phyloP scores from a whole-genome alignment of 2,329 filamentous ascomycete genomes.

The Catunica adiposa region DNA sequence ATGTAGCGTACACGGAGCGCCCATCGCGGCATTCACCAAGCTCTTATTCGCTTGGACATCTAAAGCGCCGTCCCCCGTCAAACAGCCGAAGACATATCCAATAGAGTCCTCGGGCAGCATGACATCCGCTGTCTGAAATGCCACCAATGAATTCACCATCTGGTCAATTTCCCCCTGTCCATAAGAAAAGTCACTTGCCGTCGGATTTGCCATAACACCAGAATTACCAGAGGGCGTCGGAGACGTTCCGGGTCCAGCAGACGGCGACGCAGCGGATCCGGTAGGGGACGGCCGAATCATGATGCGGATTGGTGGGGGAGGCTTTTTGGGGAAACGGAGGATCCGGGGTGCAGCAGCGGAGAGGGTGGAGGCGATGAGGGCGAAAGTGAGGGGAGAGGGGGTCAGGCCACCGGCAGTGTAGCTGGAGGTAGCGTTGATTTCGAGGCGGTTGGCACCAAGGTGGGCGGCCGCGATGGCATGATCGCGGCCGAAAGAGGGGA shows the following conservation, averaged over 20 bases:
- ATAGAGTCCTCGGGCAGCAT: background rate
- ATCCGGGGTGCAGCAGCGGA: background rate
- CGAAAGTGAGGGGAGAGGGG: conserved; percentile 27
- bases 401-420: conserved; percentile 36
- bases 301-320: conserved; percentile 25
- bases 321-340: background rate
- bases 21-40: conserved; percentile 27
- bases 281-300: conserved; percentile 36
- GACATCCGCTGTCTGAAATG: conserved; percentile 4
- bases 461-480: conserved; percentile 25
- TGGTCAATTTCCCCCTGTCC: background rate
- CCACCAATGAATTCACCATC: background rate
- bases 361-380: conserved; percentile 12
- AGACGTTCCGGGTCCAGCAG: background rate
- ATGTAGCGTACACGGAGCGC: conserved; percentile 35
- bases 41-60: conserved; percentile 25
- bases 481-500: conserved; percentile 35
- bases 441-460: conserved; percentile 33
- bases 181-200: background rate
- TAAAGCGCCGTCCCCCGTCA: background rate
- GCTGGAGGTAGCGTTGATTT: conserved; percentile 36
- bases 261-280: background rate
- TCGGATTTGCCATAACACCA: background rate
- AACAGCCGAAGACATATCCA: conserved; percentile 10
- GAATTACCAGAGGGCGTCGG: background rate